Base-by-base conservation (phyloP, 805 yeast species). In the Candida patagonica region DNA sequence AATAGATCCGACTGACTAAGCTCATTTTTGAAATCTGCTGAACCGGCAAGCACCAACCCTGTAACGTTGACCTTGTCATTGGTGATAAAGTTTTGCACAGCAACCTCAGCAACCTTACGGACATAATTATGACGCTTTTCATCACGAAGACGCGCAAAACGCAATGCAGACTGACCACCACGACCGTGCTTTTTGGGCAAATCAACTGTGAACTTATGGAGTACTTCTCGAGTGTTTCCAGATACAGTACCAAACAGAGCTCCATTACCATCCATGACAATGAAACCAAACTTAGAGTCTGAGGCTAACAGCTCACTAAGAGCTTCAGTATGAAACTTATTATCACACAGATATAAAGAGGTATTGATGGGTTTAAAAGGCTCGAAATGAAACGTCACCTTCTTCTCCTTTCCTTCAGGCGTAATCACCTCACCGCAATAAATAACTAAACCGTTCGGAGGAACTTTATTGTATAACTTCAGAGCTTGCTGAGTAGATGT, bases 151-250 rank as follows among this genome's bases (percentile, higher is more conserved):
- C 99, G 88, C 20, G 96, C 80, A 72, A 92, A 92, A 85, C 99
- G 97, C 53, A 92, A 62, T 33, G 99, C 98, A 47, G 99, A 92
- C 71, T 92, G 98, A 81, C 98, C 98, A 83, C 98, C 98, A 75
- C 98, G 83, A 58, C 98, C 98, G 73, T 92, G 98, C 85, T 92
- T 92, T 72, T 92, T 92, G 55, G 99, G 99, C 55, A 92, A 72
- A 65, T 92, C 99, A 42, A 92, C 99, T 1, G 87, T 82, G 67
- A 92, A 92, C 66, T 92, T 92, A 66, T 89, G 95, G 58, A 92
- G 71, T 33, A 92, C 85, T 47, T 92, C 96, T 71, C 98, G 81
- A 35, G 95, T 88, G 68, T 92, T 92, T 62, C 99, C 99, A 33
- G 94, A 78, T 41, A 92, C 77, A 15, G 94, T 74, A 66, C 99